phyloP scores from a whole-genome alignment of 164 flowering plant genomes.

The Stephania cephalantha region DNA sequence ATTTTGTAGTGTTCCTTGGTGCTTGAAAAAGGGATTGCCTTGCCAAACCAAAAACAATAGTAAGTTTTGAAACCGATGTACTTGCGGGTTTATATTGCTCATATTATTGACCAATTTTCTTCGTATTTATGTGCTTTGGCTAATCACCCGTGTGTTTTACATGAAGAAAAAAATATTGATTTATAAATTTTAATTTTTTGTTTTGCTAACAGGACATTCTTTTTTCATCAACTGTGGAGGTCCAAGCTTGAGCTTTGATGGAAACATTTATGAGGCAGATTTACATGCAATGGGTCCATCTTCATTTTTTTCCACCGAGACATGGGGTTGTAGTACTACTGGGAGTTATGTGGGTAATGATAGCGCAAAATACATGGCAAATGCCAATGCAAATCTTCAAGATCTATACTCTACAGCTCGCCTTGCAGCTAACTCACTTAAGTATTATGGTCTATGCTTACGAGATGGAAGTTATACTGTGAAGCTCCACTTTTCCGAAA shows the following conservation, averaged over 20 bases:
- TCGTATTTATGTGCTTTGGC: not conserved
- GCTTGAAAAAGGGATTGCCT: conserved; percentile 59
- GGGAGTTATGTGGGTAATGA: conserved; percentile 35
- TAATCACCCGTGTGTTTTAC: not conserved
- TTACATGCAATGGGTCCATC: conserved; percentile 30
- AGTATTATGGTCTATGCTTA: conserved; percentile 33
- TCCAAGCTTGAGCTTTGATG: conserved; percentile 13
- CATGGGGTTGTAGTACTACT: conserved; percentile 66
- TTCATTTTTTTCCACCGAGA: conserved; percentile 23
- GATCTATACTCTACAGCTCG: conserved; percentile 34
- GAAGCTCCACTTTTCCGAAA: conserved; percentile 38
- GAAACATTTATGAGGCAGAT: conserved; percentile 48
- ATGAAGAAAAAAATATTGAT: not conserved
- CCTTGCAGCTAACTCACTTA: conserved; percentile 32
- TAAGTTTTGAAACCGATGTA: conserved; percentile 22
- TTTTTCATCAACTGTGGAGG: conserved; percentile 85
- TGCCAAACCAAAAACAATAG: conserved; percentile 39
- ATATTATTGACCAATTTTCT: not conserved
- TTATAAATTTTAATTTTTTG: not conserved
- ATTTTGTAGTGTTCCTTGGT: conserved; percentile 37
- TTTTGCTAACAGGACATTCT: conserved; percentile 41
- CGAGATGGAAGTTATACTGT: conserved; percentile 31
- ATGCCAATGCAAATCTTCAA: conserved; percentile 18
- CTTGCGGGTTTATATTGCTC: not conserved
- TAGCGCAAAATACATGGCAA: conserved; percentile 18